Evolutionary conservation across 2,329 filamentous ascomycete species (phyloP), one percentile per base, ranked within the genome.

Genomic region (Pseudogymnoascus sp.): DNA sequence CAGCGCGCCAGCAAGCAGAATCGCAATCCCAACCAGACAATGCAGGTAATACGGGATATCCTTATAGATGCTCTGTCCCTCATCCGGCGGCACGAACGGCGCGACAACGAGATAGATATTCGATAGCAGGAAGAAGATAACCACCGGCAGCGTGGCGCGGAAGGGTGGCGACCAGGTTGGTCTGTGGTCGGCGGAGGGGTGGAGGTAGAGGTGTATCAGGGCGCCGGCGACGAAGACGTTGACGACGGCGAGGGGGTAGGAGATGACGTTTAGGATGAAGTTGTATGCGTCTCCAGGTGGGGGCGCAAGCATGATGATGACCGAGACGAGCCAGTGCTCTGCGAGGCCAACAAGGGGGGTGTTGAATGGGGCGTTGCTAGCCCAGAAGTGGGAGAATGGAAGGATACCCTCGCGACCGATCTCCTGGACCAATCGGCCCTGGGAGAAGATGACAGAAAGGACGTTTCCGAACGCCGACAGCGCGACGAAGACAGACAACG

Each of bases 381-480:
- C 85, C 79, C 83, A 88, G 67, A 88, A 76, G 0, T 77, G 75
- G 0, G 84, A 85, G 63, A 83, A 86, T 0, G 86, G 86, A 2
- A 89, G 74, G n/a, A 88, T 79, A 28, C 85, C 86, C 73, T 88
- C 86, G 9, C 84, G 82, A 3, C 84, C 86, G 14, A 88, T 80
- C 71, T 88, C 85, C 72, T 87, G 86, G 0, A 86, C 85, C 4
- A 88, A 76, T 62, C 86, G 81, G 5, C 85, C 85, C 72, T 88
- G 85, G 0, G 86, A 86, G 74, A 89, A 89, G 66, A 88, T 88
- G 65, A 88, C 85, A 63, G 80, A 83, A 56, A 89, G 77, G 12
- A 89, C 84, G 68, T 88, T 89, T 28, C 86, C 87, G 66, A 88
- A 85, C 3, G 86, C 86, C 0, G 86, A 88, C 0, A 89, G 77